phyloP scores from a whole-genome alignment of 2,329 filamentous ascomycete genomes.

The Botrytis pseudocinerea region DNA sequence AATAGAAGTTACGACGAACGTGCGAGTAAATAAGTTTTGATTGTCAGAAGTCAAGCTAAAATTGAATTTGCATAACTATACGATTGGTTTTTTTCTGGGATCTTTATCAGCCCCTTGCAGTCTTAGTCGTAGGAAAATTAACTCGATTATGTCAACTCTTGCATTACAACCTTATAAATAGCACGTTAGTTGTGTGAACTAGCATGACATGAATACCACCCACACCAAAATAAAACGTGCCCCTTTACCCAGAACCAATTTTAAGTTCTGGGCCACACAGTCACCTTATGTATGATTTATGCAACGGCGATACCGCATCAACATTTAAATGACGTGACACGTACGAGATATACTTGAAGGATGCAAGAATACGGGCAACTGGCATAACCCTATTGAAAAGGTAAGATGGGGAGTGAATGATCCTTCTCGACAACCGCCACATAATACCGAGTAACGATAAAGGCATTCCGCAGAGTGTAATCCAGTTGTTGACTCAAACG shows the following conservation, averaged over 20 bases:
- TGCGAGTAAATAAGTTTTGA: neutral
- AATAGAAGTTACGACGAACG: neutral
- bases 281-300: neutral
- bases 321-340: neutral
- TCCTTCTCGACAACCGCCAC: neutral
- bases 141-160: neutral
- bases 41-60: neutral
- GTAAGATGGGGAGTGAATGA: neutral
- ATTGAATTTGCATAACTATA: neutral
- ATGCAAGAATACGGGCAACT: neutral
- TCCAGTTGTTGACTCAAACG: neutral
- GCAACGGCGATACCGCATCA: neutral
- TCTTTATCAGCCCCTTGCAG: neutral
- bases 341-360: neutral
- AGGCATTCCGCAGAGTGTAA: neutral
- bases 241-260: neutral
- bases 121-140: neutral
- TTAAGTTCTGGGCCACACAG: neutral
- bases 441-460: neutral
- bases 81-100: neutral
- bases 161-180: neutral
- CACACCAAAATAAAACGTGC: neutral
- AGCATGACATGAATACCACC: neutral
- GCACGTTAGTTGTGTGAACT: neutral
- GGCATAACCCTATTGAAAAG: neutral